Evolutionary conservation across 2,329 filamentous ascomycete genomes (phyloP).

Genomic region (Aphanoascus verrucosus): DNA sequence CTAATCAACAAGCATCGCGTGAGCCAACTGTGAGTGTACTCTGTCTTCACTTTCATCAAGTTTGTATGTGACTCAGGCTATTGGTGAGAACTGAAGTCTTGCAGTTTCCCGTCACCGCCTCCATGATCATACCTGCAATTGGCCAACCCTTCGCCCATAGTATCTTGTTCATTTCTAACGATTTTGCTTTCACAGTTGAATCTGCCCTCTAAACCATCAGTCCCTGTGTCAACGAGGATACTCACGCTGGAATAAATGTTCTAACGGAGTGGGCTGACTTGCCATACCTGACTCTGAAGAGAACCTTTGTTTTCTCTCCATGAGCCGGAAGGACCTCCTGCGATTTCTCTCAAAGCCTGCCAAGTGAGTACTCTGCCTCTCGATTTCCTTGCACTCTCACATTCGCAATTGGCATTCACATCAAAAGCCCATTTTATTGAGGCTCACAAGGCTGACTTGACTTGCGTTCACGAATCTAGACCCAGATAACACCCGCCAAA

Average conservation of each 20-base stretch:
- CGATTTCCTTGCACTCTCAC: not conserved
- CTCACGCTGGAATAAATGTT: conserved; percentile 11
- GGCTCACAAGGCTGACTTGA: conserved; percentile 12
- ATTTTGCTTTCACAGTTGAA: not conserved
- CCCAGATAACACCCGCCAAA: conserved; percentile 49
- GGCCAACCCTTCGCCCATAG: not conserved
- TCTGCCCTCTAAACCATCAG: not conserved
- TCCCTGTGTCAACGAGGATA: not conserved
- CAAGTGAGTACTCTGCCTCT: conserved; percentile 53
- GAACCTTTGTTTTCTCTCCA: conserved; percentile 47
- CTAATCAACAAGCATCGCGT: too few species aligned
- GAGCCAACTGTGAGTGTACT: not conserved
- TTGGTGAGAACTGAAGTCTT: not conserved
- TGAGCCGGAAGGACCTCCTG: conserved; percentile 83
- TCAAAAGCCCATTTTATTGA: not conserved
- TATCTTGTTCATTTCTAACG: not conserved
- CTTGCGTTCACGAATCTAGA: conserved; percentile 32
- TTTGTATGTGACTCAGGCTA: not conserved
- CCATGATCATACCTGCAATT: not conserved
- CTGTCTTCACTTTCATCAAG: not conserved
- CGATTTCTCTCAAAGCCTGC: conserved; percentile 90
- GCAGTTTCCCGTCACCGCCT: not conserved
- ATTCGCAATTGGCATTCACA: not conserved
- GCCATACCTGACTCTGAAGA: conserved; percentile 19
- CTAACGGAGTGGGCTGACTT: conserved; percentile 13